Evolutionary conservation across 2,329 filamentous ascomycete species (phyloP).

Genomic region (Paecilomyces formosus): DNA sequence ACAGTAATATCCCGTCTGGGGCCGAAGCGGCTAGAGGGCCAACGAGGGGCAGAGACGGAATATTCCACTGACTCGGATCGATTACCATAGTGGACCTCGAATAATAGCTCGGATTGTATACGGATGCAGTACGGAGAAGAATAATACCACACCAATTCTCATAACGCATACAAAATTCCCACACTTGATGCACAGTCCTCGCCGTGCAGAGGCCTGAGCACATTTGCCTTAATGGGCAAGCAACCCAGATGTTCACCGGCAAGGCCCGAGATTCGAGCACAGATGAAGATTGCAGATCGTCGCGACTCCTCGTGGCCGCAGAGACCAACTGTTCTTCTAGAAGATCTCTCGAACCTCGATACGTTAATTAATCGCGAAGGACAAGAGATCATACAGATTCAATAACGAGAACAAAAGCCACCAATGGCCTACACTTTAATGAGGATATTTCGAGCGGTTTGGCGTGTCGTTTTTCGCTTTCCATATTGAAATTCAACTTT

Average conservation of each 20-base stretch:
- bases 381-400: background rate
- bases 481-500: no score
- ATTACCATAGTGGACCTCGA: no score
- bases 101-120: no score
- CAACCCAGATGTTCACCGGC: background rate
- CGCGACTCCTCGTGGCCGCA: background rate
- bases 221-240: background rate
- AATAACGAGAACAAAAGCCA: background rate
- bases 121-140: no score
- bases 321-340: background rate
- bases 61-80: background rate
- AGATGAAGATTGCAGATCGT: background rate
- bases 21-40: background rate
- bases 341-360: background rate
- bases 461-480: no score
- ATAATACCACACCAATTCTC: background rate
- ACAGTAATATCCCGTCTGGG: background rate
- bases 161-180: background rate
- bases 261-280: background rate
- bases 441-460: no score
- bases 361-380: background rate
- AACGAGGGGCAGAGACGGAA: background rate
- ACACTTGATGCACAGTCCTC: background rate
- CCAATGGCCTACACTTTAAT: no score
- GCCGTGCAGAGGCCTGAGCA: background rate